Evolutionary conservation across 1,139 yeast genomes (phyloP), one percentile per base, ranked within the genome.

Genomic region (Geotrichum aggregatum): DNA sequence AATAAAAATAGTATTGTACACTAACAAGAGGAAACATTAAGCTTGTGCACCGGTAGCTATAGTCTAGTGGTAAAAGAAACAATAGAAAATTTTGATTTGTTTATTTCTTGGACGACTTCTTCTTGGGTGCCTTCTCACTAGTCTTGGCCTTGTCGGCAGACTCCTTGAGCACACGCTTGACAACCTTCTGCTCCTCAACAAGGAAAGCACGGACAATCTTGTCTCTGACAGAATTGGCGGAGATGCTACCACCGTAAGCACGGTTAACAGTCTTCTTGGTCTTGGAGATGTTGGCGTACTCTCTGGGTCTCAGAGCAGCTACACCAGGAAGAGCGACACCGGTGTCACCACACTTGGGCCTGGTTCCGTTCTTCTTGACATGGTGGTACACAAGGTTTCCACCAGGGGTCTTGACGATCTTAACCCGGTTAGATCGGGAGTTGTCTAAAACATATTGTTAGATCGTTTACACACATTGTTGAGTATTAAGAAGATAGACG

Each of bases 401-500:
- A 82, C 98, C 98, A 77, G 98, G 98, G 78, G 98, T 92, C 87
- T 89, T 91, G 71, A 91, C 94, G 77, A 91, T 94, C 91, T 87
- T 88, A 82, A 91, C 91, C 83, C 85, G 86, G 95, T 92, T 92
- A 69, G 97, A 91, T 78, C 83, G 86, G 84, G 97, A 88, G 95
- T 91, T 91, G 95, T 88, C 67, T 64, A 55, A 10, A 19, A 36
- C 24, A 14, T 13, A 10, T 24, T 24, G 28, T 24, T 24, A 24
- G 19, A 13, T 35, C 16, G n/a, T n/a, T n/a, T n/a, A n/a, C n/a
- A n/a, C n/a, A n/a, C n/a, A n/a, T n/a, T n/a, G n/a, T n/a, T n/a
- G n/a, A n/a, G n/a, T n/a, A n/a, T n/a, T n/a, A n/a, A n/a, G n/a
- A n/a, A n/a, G n/a, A n/a, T 24, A 24, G 28, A 24, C 28, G 8